Conservation (phyloP, 306 rosid species). For the Cicer cuneatum region DNA sequence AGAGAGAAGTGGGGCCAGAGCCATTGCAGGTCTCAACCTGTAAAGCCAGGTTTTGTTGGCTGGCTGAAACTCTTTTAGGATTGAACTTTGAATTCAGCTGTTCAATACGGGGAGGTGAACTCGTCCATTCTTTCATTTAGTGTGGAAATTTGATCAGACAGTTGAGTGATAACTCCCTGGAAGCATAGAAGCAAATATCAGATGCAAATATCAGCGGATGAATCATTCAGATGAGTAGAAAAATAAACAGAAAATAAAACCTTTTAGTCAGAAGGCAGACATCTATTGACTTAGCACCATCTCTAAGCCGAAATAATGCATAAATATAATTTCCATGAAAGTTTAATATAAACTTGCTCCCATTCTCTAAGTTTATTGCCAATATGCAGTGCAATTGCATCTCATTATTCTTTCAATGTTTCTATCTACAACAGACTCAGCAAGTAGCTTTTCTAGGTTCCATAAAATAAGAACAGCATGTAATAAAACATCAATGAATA, state of each 20-base stretch:
- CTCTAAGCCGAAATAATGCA: slow-evolving; percentile 21
- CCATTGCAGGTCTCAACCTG: slow-evolving; percentile 82
- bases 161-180: slow-evolving; percentile 90
- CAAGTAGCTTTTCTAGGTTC: slow-evolving; percentile 36
- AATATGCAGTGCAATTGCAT: slow-evolving; percentile 27
- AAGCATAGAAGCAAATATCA: slow-evolving; percentile 38
- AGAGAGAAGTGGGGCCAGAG: slow-evolving; percentile 73
- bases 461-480: slow-evolving; percentile 17
- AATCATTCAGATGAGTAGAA: slow-evolving; percentile 19
- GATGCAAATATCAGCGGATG: slow-evolving; percentile 31
- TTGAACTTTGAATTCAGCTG: slow-evolving; percentile 78
- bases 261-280: slow-evolving; percentile 18
- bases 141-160: slow-evolving; percentile 93
- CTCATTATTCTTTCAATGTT: slow-evolving; percentile 32
- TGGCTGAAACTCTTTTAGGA: slow-evolving; percentile 56
- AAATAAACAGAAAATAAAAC: slow-evolving; percentile 25
- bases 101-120: slow-evolving; percentile 86
- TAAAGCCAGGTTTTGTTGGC: slow-evolving; percentile 87
- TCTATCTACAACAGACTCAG: slow-evolving; percentile 19
- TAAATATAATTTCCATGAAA: slow-evolving; percentile 12
- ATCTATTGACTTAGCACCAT: slow-evolving; percentile 25
- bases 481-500: slow-evolving; percentile 31
- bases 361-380: slow-evolving; percentile 38
- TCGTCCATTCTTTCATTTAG: slow-evolving; percentile 94
- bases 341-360: slow-evolving; percentile 4